Conservation (phyloP, 495 filamentous ascomycete genomes). For the Hyphodiscus hymeniophilus region DNA sequence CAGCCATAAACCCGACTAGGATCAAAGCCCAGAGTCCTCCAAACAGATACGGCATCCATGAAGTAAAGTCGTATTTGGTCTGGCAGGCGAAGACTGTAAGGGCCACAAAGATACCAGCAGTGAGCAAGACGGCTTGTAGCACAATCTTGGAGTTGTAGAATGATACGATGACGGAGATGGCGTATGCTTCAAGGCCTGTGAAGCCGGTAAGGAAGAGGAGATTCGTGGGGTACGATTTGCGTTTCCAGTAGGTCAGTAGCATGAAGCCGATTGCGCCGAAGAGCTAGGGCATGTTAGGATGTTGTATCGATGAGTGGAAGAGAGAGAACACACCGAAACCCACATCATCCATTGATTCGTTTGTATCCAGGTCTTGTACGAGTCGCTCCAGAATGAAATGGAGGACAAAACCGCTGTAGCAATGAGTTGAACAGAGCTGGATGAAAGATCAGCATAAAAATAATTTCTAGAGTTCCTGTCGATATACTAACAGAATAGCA, state of each 20-base stretch:
- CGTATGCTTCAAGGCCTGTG: conserved; percentile 89
- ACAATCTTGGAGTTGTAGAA: conserved; percentile 79
- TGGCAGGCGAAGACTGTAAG: conserved; percentile 95
- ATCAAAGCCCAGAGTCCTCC: conserved; percentile 83
- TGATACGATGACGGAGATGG: conserved; percentile 81
- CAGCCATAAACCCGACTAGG: conserved; percentile 82
- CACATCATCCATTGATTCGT: conserved; percentile 76
- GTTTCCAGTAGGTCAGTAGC: conserved; percentile 91
- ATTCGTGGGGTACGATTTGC: conserved; percentile 93
- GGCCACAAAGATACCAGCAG: conserved; percentile 85
- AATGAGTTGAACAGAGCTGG: conserved; percentile 38
- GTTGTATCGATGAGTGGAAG: background rate
- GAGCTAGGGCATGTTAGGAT: conserved; percentile 11
- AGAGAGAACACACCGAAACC: conserved; percentile 44
- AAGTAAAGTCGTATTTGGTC: conserved; percentile 95
- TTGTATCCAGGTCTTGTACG: conserved; percentile 86
- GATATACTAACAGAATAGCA: conserved; percentile 56
- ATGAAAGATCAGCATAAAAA: conserved; percentile 26
- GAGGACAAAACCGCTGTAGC: conserved; percentile 73
- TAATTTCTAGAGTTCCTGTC: background rate
- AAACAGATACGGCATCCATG: conserved; percentile 93
- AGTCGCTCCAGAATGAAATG: conserved; percentile 71
- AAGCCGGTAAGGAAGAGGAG: conserved; percentile 87
- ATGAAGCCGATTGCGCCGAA: conserved; percentile 15
- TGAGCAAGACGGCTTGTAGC: conserved; percentile 82